Base-by-base conservation (phyloP, 2,329 filamentous ascomycete genomes). In the Colletotrichum euphorbiae region DNA sequence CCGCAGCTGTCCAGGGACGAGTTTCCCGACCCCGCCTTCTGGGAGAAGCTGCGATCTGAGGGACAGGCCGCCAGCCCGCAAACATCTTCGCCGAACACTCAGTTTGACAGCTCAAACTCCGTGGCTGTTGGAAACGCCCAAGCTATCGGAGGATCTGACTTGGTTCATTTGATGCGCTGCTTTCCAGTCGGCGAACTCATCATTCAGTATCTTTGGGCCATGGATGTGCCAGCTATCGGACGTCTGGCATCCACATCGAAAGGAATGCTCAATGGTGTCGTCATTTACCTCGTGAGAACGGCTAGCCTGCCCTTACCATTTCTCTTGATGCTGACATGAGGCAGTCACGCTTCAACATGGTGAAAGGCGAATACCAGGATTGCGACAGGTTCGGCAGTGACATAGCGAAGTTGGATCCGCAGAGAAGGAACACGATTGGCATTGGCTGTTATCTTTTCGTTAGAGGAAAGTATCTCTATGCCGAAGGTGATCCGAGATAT, bases 321-420 rank as follows among this genome's bases (percentile, higher is more conserved):
- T 36, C 24, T 40, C 3, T 43, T 36, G 11, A 19, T n/a, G 19
- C 48, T 68, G 3, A 68, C 36, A n/a, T 48, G 13, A 17, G 17
- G 11, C 36, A 68, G 66, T 68, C 66, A 6, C 31, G 40, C 6
- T 68, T 68, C 28, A 40, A 68, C 19, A 33, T 68, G 4, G 61
- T 46, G 6, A 19, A 15, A 2, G 54, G 66, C 7, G 48, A 66
- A 8, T 68, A 54, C 17, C 62, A 59, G 21, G 48, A 54, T 15
- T 68, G 66, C 24, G 61, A 68, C 13, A 54, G 42, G 57, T 48
- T 21, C 13, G 36, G 43, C 1, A 12, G 15, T 3, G n/a, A 8
- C 1, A 7, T 58, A 3, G 9, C 7, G 3, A n/a, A 33, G n/a
- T 64, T 54, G 36, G n/a, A 42, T 6, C n/a, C 57, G 3, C 38